These are phyloP conservation scores for Lichenothelia convexa DNA, from an alignment of 495 filamentous ascomycete species.

Conservation along the genomic window DNA sequence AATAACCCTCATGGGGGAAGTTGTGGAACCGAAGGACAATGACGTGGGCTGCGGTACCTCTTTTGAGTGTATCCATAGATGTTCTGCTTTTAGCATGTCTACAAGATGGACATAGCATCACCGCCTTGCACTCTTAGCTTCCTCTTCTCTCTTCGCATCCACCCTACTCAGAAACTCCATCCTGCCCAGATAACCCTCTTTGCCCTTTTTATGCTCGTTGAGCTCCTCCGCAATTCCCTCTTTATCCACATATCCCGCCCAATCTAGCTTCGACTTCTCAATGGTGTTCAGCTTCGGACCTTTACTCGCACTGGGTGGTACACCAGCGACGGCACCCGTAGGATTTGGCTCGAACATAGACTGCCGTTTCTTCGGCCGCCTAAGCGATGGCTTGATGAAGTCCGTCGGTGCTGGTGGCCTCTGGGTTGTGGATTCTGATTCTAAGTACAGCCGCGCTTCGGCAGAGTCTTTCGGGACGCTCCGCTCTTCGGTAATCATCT, in stretches of 20 bases:
- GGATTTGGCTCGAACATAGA: conserved; percentile 67
- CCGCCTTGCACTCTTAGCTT: conserved; percentile 43
- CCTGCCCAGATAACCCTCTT: conserved; percentile 60
- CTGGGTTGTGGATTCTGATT: neutral
- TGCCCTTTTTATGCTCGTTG: conserved; percentile 62
- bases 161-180: conserved; percentile 82
- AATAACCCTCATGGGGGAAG: too few species aligned
- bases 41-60: too few species aligned
- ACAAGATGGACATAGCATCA: too few species aligned
- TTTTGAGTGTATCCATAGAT: too few species aligned
- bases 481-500: conserved; percentile 62
- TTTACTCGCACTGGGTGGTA: conserved; percentile 20
- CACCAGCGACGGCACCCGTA: conserved; percentile 21
- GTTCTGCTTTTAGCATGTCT: too few species aligned
- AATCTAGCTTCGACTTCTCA: conserved; percentile 87
- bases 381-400: conserved; percentile 18
- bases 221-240: conserved; percentile 87
- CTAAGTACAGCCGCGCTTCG: conserved; percentile 60
- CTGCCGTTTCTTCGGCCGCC: conserved; percentile 50
- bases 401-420: neutral
- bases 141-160: conserved; percentile 59
- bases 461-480: conserved; percentile 59
- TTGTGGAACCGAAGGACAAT: too few species aligned
- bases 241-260: conserved; percentile 83
- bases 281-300: conserved; percentile 83